Percentiles rank a stretch among this genome's conserved stretches.
These are phyloP conservation scores for Tubosaeta sp. DNA, from an alignment of 768 basidiomycete genomes.

Conservation along the genomic window DNA sequence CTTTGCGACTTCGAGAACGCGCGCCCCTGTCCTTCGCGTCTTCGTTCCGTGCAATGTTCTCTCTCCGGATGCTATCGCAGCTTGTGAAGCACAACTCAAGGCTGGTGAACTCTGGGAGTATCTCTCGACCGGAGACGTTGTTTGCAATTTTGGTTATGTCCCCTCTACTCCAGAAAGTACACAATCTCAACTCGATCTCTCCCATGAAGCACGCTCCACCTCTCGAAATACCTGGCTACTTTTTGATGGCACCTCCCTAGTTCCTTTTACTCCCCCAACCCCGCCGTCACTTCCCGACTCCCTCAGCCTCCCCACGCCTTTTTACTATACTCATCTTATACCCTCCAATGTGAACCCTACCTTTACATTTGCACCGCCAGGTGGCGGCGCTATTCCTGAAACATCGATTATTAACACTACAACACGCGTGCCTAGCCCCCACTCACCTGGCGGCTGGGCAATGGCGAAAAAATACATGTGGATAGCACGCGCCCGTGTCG, in stretches of 20 bases:
- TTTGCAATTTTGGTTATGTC: constrained; percentile 79
- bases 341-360: constrained; percentile 28
- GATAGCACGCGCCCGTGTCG: constrained; percentile 51
- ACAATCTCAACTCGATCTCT: constrained; percentile 18
- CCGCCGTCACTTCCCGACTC: constrained; percentile 51
- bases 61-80: constrained; percentile 40
- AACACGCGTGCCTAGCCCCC: constrained; percentile 50
- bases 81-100: constrained; percentile 68
- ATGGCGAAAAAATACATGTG: constrained; percentile 61
- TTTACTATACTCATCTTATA: constrained; percentile 71
- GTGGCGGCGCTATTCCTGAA: constrained; percentile 39
- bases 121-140: constrained; percentile 71
- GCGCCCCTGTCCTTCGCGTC: constrained; percentile 70
- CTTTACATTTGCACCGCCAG: constrained; percentile 26
- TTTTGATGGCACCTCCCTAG: constrained; percentile 61
- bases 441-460: constrained; percentile 56
- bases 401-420: constrained; percentile 40
- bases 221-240: constrained; percentile 59
- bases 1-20: constrained; percentile 54
- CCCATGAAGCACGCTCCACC: constrained; percentile 16
- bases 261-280: constrained; percentile 55
- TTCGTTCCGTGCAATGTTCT: constrained; percentile 68
- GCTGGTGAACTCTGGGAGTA: constrained; percentile 66
- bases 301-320: constrained; percentile 66
- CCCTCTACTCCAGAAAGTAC: constrained; percentile 38